Conservation (phyloP, 768 basidiomycete species). For the Pleurotus citrinopileatus region DNA sequence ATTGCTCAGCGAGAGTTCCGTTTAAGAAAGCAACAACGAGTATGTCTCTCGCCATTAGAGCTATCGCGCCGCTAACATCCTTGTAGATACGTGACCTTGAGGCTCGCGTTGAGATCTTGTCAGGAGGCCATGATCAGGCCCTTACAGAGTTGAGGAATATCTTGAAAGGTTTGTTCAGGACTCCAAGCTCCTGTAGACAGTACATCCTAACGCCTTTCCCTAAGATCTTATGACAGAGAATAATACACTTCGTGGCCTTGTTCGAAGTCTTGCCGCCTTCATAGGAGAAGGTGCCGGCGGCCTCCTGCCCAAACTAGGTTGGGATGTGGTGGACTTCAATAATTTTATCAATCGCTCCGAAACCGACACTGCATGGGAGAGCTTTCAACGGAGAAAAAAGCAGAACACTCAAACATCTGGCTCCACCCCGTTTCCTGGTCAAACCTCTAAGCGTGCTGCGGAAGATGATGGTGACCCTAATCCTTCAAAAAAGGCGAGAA, state of each 20-base stretch:
- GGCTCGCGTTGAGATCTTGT: slow-evolving; percentile 91
- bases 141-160: slow-evolving; percentile 80
- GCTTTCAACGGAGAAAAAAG: slow-evolving; percentile 74
- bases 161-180: slow-evolving; percentile 57
- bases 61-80: neutral
- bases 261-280: slow-evolving; percentile 73
- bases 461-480: slow-evolving; percentile 41
- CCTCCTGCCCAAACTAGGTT: slow-evolving; percentile 73
- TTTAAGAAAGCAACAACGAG: slow-evolving; percentile 86
- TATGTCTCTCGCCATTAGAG: slow-evolving; percentile 24
- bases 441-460: slow-evolving; percentile 49
- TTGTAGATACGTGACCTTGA: slow-evolving; percentile 90
- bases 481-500: slow-evolving; percentile 52
- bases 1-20: slow-evolving; percentile 95
- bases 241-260: slow-evolving; percentile 73
- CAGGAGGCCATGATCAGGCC: slow-evolving; percentile 89
- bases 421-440: slow-evolving; percentile 13
- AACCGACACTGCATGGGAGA: slow-evolving; percentile 92
- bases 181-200: neutral
- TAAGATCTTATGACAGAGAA: slow-evolving; percentile 90
- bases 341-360: slow-evolving; percentile 82
- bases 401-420: slow-evolving; percentile 21
- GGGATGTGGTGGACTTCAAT: slow-evolving; percentile 75
- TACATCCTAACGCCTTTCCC: neutral
- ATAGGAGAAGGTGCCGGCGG: slow-evolving; percentile 88